Evolutionary conservation across 78 protist species (phyloP).

Genomic region (Dictyostelium brefeldianum): DNA sequence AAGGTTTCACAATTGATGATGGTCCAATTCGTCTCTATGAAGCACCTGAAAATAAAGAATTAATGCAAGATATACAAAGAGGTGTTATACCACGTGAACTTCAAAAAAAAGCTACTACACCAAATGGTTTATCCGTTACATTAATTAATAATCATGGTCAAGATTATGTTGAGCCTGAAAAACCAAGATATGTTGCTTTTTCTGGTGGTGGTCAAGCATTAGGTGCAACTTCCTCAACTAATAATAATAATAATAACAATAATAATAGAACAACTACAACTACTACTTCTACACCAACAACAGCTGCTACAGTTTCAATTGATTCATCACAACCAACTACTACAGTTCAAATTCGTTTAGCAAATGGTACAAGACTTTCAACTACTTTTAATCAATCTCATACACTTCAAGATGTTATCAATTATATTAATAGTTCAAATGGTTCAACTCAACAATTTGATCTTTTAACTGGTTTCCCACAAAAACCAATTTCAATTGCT

Average conservation of each 20-base stretch:
- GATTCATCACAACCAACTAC: conserved; percentile 63
- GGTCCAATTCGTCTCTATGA: conserved; percentile 82
- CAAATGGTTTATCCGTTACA: conserved; percentile 20
- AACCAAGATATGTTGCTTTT: conserved; percentile 73
- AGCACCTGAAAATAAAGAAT: conserved; percentile 76
- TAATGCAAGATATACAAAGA: conserved; percentile 64
- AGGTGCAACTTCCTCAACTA: conserved; percentile 32
- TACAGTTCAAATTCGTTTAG: conserved; percentile 70
- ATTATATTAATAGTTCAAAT: conserved; percentile 33
- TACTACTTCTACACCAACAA: conserved; percentile 3
- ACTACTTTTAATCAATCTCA: conserved; percentile 58
- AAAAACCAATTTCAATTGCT: conserved; percentile 37
- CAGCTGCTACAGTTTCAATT: conserved; percentile 1
- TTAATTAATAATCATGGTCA: conserved; percentile 24
- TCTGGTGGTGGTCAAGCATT: conserved; percentile 71
- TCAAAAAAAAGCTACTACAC: conserved; percentile 22
- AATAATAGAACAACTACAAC: background rate
- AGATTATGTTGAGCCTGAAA: conserved; percentile 66
- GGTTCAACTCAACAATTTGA: conserved; percentile 21
- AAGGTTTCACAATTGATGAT: conserved; percentile 91
- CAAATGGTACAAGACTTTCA: conserved; percentile 57
- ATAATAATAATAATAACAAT: conserved; percentile 1
- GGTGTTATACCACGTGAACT: conserved; percentile 85
- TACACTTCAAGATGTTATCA: conserved; percentile 43
- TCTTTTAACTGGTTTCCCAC: conserved; percentile 69